Conservation (phyloP, 495 filamentous ascomycete genomes). For the Penicillium longicatenatum region DNA sequence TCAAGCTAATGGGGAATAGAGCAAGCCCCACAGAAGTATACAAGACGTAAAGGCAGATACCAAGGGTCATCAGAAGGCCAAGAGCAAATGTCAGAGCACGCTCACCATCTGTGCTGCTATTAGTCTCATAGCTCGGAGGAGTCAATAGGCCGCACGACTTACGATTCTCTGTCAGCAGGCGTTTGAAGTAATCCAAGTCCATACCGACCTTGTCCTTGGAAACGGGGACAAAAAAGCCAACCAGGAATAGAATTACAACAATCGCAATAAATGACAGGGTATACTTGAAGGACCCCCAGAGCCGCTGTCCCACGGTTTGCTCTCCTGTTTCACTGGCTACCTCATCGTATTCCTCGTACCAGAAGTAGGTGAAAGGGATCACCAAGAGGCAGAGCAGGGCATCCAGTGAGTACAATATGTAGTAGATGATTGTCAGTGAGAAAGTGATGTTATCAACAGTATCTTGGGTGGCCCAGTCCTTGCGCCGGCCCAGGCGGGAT, state of each 20-base stretch:
- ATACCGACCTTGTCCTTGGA: constrained; percentile 61
- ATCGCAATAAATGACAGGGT: constrained; percentile 81
- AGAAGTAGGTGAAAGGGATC: constrained; percentile 96
- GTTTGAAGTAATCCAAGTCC: constrained; percentile 90
- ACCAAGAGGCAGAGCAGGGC: constrained; percentile 87
- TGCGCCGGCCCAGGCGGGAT: constrained; percentile 75
- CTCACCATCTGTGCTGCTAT: constrained; percentile 66
- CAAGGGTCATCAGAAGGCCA: constrained; percentile 81
- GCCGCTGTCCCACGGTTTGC: constrained; percentile 65
- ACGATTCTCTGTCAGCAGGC: constrained; percentile 80
- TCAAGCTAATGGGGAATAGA: constrained; percentile 82
- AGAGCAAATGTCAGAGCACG: constrained; percentile 86
- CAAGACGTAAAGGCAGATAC: constrained; percentile 78
- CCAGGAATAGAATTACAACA: constrained; percentile 78
- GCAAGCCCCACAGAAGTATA: constrained; percentile 91
- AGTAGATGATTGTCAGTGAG: constrained; percentile 87
- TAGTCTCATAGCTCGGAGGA: constrained; percentile 2
- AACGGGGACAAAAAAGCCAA: constrained; percentile 90
- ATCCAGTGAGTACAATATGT: constrained; percentile 87
- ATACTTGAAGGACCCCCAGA: constrained; percentile 88
- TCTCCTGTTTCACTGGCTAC: constrained; percentile 74
- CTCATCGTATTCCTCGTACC: constrained; percentile 95
- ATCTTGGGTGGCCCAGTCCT: constrained; percentile 88
- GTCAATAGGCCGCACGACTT: constrained; percentile 27
- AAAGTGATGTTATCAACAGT: constrained; percentile 73